Base-by-base conservation (phyloP, 352 stramenopile species). In the Phytophthora sp. region DNA sequence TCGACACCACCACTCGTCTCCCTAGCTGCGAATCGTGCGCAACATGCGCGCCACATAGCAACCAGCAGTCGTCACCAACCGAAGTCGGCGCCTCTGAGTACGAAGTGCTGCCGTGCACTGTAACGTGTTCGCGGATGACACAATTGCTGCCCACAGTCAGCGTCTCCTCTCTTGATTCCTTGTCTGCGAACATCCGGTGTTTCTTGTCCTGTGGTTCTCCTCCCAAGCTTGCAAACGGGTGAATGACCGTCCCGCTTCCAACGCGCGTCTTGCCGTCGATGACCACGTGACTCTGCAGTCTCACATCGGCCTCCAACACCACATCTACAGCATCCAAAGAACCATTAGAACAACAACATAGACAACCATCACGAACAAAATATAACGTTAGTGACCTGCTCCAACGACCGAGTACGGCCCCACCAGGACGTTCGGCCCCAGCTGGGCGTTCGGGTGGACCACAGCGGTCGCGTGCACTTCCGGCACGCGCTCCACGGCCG, bases 141-240 rank as follows among this genome's bases (percentile, higher is more conserved):
- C 84, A 93, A 66, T 92, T 79, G 35, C 60, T 69, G 21, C 86
- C 86, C 20, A 95, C 76, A 12, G 68, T 66, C 3, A 93, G 66
- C 27, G 79, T 72, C 37, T 44, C 21, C 2, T 68, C 46, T 5
- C 24, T 42, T 11, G 28, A 46, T 1, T 62, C 28, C 11, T 64
- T 17, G 5, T 32, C 37, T 7, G 28, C 11, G 42, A 59, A 64
- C 11, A 72, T 52, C 8, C 37, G 37, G 55, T 94, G 84, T 45
- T 95, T 95, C 64, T 92, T 95, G 64, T 95, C 87, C 53, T 95
- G 87, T 17, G 87, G 83, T 18, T 86, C 74, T 4, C 80, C 87
- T 5, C 87, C 87, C 42, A 95, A 65, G 41, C 82, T 89, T 21
- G 82, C 87, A 55, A 95, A 95, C 35, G 87, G 77, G 31, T 92